Percentiles rank a stretch among this genome's conserved stretches.
phyloP scores from a whole-genome alignment of 1,284 basidiomycete genomes.

The Heterobasidion occidentale region DNA sequence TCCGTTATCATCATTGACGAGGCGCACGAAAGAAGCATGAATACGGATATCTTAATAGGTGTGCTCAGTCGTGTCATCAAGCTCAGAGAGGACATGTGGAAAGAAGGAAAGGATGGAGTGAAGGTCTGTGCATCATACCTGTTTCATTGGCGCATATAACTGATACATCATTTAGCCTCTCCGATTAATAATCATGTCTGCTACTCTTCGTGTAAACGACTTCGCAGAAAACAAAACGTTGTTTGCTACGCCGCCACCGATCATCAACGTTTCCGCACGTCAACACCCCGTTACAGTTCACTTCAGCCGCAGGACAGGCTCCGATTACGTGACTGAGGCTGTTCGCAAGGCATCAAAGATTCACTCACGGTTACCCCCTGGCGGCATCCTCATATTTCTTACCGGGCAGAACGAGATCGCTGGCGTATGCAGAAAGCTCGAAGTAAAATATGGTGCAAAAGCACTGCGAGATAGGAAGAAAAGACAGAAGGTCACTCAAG shows the following conservation, averaged over 20 bases:
- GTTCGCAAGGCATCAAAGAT: constrained; percentile 86
- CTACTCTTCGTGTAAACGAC: constrained; percentile 90
- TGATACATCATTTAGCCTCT: constrained; percentile 50
- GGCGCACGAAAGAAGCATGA: constrained; percentile 97
- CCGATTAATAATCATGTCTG: constrained; percentile 97
- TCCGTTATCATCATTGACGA: constrained; percentile 96
- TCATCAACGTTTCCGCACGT: constrained; percentile 84
- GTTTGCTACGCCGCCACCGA: constrained; percentile 80
- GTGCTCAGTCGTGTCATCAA: constrained; percentile 89
- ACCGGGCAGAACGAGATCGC: constrained; percentile 76
- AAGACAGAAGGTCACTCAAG: constrained; percentile 24
- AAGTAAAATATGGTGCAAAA: constrained; percentile 69
- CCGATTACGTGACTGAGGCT: constrained; percentile 89
- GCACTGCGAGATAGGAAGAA: constrained; percentile 49
- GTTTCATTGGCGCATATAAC: not conserved
- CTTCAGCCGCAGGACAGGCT: constrained; percentile 80
- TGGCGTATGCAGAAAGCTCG: constrained; percentile 62
- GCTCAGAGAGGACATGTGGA: constrained; percentile 85
- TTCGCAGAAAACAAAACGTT: constrained; percentile 85
- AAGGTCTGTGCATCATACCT: constrained; percentile 37
- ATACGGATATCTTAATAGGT: constrained; percentile 96
- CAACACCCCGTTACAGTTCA: constrained; percentile 96
- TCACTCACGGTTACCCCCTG: constrained; percentile 62
- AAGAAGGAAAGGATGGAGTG: constrained; percentile 53
- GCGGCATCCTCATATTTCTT: constrained; percentile 69